Base-by-base conservation (phyloP, 2,329 filamentous ascomycete species). In the Ciborinia camelliae region DNA sequence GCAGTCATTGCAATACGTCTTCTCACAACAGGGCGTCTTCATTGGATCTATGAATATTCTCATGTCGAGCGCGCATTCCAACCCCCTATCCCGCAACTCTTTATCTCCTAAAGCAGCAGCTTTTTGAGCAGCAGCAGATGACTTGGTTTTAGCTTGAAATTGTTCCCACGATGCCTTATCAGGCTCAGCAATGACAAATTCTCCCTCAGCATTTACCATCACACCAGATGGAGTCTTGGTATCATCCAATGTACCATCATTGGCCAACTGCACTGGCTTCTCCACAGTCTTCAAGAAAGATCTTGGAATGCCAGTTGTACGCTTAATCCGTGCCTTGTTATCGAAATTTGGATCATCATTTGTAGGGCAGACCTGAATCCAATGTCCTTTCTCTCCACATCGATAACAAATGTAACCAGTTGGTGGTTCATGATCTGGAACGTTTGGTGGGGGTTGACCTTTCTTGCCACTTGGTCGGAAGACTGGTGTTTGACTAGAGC, bases 1-100 rank as follows among this genome's bases (percentile, higher is more conserved):
- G 89, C 95, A 99, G 78, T 97, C 92, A 86, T 95, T 95, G 85
- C 95, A 99, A 84, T 96, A 99, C 76, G 93, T 97, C 85, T 90
- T 96, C 81, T 90, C 86, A 84, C 95, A 99, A 86, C 95, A 99
- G 71, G 95, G 94, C 76, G 95, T 98, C 86, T 97, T 96, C 84
- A 96, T 95, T 85, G 95, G 94, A 78, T 97, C 92, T 87, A 96
- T 89, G 81, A 98, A 97, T 85, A 97, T 89, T 79, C 91, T 93
- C 81, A 96, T 96, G 87, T 98, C 95, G 83, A 98, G 90, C 70
- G 92, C 85, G 82, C 95, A 99, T 79, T 95, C 90, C 76, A 99
- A 82, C 71, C 94, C 94, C 74, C 86, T 89, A 77, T 95, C 90
- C 79, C 92, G 89, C 73, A 97, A 81, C 76, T 94, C 92, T 81